phyloP scores from a whole-genome alignment of 73 alveolate species.

The Stentor coeruleus region DNA sequence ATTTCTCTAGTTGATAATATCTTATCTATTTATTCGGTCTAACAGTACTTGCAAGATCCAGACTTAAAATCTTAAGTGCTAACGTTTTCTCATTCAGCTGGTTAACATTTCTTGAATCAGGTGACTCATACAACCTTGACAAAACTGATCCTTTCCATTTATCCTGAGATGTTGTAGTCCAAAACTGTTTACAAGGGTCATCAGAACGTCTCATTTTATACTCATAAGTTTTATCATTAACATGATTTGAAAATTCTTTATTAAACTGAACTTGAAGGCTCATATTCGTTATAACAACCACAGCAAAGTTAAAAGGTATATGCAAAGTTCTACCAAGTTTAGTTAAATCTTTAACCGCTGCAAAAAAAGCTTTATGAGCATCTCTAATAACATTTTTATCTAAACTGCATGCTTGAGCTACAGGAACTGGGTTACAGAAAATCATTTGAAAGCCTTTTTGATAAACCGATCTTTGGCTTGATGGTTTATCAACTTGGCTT shows the following conservation, averaged over 20 bases:
- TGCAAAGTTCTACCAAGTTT: slow-evolving; percentile 55
- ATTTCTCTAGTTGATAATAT: too few relatives aligned
- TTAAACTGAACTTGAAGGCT: slow-evolving; percentile 55
- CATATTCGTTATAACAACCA: slow-evolving; percentile 47
- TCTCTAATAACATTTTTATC: slow-evolving; percentile 66
- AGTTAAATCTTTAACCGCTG: slow-evolving; percentile 62
- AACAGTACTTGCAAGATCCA: slow-evolving; percentile 40
- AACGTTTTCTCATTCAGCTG: slow-evolving; percentile 44
- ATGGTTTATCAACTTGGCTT: slow-evolving; percentile 66
- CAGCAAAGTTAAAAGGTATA: slow-evolving; percentile 64
- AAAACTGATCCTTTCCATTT: slow-evolving; percentile 39
- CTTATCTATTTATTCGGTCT: too few relatives aligned
- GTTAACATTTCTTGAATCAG: slow-evolving; percentile 32
- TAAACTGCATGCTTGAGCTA: slow-evolving; percentile 76
- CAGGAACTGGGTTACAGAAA: slow-evolving; percentile 84
- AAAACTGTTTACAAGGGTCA: slow-evolving; percentile 37
- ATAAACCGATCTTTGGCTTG: slow-evolving; percentile 63
- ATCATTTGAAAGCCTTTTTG: slow-evolving; percentile 82
- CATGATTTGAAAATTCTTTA: slow-evolving; percentile 42
- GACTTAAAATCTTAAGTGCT: slow-evolving; percentile 56
- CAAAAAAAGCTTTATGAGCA: slow-evolving; percentile 69
- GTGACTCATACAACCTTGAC: slow-evolving; percentile 36
- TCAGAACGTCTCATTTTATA: slow-evolving; percentile 44
- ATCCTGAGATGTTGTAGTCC: slow-evolving; percentile 52
- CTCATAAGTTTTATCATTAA: slow-evolving; percentile 46